Evolutionary conservation across 768 basidiomycete genomes (phyloP), one percentile per base, ranked within the genome.

Genomic region (Macrocybe gigantea): DNA sequence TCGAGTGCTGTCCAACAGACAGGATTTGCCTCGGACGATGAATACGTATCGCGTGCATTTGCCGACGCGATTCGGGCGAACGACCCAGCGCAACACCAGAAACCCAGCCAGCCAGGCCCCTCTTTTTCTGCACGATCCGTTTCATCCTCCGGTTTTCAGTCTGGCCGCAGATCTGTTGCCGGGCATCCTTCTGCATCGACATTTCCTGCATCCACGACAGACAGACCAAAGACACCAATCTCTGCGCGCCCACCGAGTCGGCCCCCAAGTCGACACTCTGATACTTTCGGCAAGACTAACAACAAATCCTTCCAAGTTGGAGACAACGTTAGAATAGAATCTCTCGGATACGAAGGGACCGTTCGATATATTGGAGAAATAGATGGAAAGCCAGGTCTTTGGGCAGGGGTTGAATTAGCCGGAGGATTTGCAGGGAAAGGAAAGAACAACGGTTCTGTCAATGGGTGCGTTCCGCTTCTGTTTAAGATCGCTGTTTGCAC

Each of bases 391-490:
- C 74, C 79, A 2, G 95, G 94, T 3, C 68, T 83, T 5, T 99
- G 91, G 89, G 95, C 90, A 11, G 95, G 95, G 10, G 90, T 99
- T 14, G 91, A 97, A 65, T 73, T 99, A 14, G 71, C 79, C 55
- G 85, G 84, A 33, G 88, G 89, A 5, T 95, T 93, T 60, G 65
- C 76, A 12, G 93, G 95, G 13, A 89, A 88, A 63, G 95, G 95
- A 1, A 99, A 98, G 71, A 99, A 99, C 58, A 81, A 97, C 57
- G 95, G 95, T 33, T 79, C 81, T 39, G 93, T 95, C 5, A 77
- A 72, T 52, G 91, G 90, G 94, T 96, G 61, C 72, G 91, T 75
- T 14, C 15, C 45, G 45, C 40, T 52, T 41, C 22, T 36, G 44
- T 14, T 4, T 4, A 22, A 22, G 22, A 22, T 22, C 22, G 22